Evolutionary conservation across 2,329 filamentous ascomycete genomes (phyloP).

Genomic region (Ascochyta lentis): DNA sequence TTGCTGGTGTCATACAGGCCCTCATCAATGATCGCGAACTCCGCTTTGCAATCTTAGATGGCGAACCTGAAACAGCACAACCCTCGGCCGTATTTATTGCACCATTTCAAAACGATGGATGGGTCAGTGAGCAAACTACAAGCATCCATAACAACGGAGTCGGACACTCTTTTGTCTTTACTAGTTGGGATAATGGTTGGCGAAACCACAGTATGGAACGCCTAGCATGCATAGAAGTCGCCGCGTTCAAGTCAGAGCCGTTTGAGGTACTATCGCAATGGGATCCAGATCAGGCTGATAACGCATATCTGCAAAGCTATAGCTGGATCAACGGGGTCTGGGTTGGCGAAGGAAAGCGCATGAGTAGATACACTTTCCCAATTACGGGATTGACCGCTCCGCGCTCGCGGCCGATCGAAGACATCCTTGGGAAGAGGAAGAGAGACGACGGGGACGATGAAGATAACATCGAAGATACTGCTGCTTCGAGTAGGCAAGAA

Average conservation of each 20-base stretch:
- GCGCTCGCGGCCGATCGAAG: neutral
- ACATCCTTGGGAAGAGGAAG: neutral
- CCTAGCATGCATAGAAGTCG: conserved; percentile 21
- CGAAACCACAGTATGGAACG: conserved; percentile 12
- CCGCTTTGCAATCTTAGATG: conserved; percentile 11
- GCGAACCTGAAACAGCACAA: conserved; percentile 1
- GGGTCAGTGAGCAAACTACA: neutral
- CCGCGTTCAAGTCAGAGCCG: neutral
- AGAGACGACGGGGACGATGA: neutral
- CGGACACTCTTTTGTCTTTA: conserved; percentile 11
- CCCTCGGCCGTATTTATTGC: conserved; percentile 19
- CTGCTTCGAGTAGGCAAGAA: no score
- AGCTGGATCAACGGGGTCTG: conserved; percentile 29
- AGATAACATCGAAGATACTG: no score
- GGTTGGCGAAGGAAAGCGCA: conserved; percentile 6
- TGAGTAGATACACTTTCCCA: conserved; percentile 14
- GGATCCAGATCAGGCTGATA: neutral
- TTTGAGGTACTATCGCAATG: neutral
- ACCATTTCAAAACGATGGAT: neutral
- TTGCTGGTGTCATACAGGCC: conserved; percentile 16
- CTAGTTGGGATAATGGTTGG: conserved; percentile 23
- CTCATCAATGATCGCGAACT: conserved; percentile 11
- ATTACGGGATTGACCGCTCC: neutral
- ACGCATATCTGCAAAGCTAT: conserved; percentile 1
- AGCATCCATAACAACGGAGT: neutral